Base-by-base conservation (phyloP, 805 yeast genomes). In the Ogataea siamensis region DNA sequence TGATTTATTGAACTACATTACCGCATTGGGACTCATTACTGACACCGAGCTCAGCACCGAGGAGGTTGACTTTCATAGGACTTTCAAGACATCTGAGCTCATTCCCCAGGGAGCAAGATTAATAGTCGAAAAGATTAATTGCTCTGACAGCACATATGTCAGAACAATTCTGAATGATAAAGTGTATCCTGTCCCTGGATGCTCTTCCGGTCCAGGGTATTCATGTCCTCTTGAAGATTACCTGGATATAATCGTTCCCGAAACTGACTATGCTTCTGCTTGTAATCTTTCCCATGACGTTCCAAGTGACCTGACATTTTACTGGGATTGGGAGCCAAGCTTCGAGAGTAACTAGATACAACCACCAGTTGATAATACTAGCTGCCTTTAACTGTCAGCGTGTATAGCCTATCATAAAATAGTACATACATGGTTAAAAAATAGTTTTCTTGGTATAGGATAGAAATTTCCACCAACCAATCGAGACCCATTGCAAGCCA, bases 11-110 rank as follows among this genome's bases (percentile, higher is more conserved):
- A 62, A 77, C 17, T 74, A 71, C 48, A 62, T 78, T 45, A 61
- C 84, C 15, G 83, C 87, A 3, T 60, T 81, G 33, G 87, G 84
- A n/a, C 54, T 83, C 49, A 59, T 62, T 46, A 63, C 67, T 4
- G 66, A 70, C 5, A 47, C 40, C n/a, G 42, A 51, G 5, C 64
- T 66, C 19, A 64, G 76, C 28, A 51, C 67, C 6, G 67, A 64
- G 46, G 63, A 63, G 38, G 64, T 74, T 31, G 59, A 55, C 10
- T 70, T 71, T 56, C 62, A 63, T 11, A 56, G 62, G 39, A 58
- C 64, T 7, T 70, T 67, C 50, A 55, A 54, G 49, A 56, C 39
- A 40, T 67, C 45, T n/a, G 70, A 74, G 47, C 53, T 73, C 17
- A 66, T 64, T 16, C 80, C 80, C 36, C 70, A 68, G 73, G 79